Conservation (phyloP, 2,329 filamentous ascomycete genomes). For the Phoma sp. region DNA sequence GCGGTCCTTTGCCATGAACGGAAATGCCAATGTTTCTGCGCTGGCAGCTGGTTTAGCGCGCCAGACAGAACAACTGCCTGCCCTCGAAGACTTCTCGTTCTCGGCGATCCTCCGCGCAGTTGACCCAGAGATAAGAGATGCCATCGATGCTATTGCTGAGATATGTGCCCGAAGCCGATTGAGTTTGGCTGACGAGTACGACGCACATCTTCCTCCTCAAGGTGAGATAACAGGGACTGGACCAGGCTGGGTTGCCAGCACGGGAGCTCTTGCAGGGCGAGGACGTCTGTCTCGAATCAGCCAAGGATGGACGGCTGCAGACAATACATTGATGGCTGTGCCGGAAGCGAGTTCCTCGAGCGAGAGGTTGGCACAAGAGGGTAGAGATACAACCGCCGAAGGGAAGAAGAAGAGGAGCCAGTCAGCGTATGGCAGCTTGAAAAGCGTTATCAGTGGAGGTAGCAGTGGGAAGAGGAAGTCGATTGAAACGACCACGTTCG, state of each 20-base stretch:
- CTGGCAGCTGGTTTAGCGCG: conserved; percentile 42
- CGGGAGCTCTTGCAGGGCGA: conserved; percentile 39
- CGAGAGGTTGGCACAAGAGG: conserved; percentile 47
- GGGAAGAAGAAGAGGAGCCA: conserved; percentile 43
- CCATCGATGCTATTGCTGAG: conserved; percentile 68
- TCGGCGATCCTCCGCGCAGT: conserved; percentile 63
- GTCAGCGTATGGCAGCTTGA: conserved; percentile 49
- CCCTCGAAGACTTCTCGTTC: conserved; percentile 63
- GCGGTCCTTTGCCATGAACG: conserved; percentile 43
- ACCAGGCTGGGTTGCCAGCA: conserved; percentile 38
- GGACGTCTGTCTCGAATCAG: conserved; percentile 41
- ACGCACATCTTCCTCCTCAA: conserved; percentile 67
- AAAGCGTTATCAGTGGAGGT: conserved; percentile 48
- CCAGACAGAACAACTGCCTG: conserved; percentile 48
- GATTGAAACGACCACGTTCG: conserved; percentile 29
- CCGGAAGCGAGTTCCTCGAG: conserved; percentile 58
- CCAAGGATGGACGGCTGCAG: conserved; percentile 45
- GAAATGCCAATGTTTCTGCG: conserved; percentile 33
- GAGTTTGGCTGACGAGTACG: conserved; percentile 69
- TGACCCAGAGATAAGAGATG: conserved; percentile 64
- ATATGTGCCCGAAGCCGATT: conserved; percentile 68
- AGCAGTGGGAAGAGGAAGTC: conserved; percentile 42
- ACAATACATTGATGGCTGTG: conserved; percentile 55
- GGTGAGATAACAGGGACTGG: conserved; percentile 59
- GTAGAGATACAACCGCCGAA: conserved; percentile 20